Percentiles rank a stretch among this genome's conserved stretches.
Evolutionary conservation across 345 rosid species (phyloP).

Genomic region (Dipteronia sinensis): DNA sequence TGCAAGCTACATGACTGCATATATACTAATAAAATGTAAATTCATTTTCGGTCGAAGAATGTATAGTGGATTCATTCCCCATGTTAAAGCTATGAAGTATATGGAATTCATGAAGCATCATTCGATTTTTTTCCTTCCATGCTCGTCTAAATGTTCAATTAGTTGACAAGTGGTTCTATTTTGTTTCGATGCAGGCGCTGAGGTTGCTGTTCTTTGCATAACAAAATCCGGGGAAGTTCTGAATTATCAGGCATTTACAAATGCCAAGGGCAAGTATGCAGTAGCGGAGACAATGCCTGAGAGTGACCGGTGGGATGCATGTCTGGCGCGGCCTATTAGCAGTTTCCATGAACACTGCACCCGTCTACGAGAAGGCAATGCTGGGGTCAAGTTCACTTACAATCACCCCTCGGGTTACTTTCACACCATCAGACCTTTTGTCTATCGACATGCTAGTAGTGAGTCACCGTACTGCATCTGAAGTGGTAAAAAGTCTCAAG

Average conservation of each 20-base stretch:
- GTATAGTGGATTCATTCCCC: not conserved
- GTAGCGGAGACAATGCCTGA: slow-evolving; percentile 98
- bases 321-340: slow-evolving; percentile 85
- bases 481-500: too few relatives aligned
- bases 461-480: slow-evolving; percentile 61
- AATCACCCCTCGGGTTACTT: slow-evolving; percentile 78
- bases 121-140: too few relatives aligned
- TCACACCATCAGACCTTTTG: slow-evolving; percentile 70
- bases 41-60: not conserved
- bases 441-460: slow-evolving; percentile 52
- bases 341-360: slow-evolving; percentile 85
- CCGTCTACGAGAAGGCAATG: slow-evolving; percentile 52
- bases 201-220: slow-evolving; percentile 97
- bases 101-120: not conserved
- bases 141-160: too few relatives aligned
- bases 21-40: too few relatives aligned
- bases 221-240: slow-evolving; percentile 90
- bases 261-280: slow-evolving; percentile 73
- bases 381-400: slow-evolving; percentile 81
- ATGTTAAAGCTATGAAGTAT: not conserved
- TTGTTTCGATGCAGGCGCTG: slow-evolving; percentile 65
- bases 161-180: not conserved
- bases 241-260: slow-evolving; percentile 92
- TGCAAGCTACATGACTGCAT: not conserved
- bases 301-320: slow-evolving; percentile 95